Evolutionary conservation across 805 yeast species (phyloP).

Genomic region (Yamadazyma ubonensis): DNA sequence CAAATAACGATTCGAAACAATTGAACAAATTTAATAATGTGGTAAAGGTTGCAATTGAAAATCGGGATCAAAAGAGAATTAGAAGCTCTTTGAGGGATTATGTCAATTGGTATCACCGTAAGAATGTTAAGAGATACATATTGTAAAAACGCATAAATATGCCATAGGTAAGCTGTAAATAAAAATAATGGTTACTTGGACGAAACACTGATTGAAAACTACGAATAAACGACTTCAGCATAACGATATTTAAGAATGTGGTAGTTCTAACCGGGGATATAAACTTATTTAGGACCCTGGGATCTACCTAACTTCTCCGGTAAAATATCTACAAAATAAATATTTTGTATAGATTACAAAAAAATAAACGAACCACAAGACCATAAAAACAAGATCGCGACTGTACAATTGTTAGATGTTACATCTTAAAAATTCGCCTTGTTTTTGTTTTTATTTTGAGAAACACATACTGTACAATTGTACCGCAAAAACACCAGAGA

Average conservation of each 20-base stretch:
- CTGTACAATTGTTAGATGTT: no score
- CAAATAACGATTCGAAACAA: constrained; percentile 68
- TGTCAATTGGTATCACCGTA: constrained; percentile 77
- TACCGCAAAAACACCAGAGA: no score
- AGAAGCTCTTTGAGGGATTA: constrained; percentile 74
- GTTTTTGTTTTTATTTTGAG: no score
- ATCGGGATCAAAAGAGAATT: constrained; percentile 71
- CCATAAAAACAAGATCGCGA: no score
- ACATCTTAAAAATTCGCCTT: no score
- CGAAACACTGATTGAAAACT: background rate
- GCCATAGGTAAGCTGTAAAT: background rate
- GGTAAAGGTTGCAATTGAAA: constrained; percentile 57
- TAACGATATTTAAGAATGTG: background rate
- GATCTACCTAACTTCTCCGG: no score
- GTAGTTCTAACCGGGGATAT: no score
- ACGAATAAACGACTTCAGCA: background rate
- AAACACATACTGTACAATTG: no score
- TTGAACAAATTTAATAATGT: constrained; percentile 58
- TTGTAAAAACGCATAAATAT: background rate
- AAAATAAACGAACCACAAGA: no score
- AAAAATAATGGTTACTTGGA: background rate
- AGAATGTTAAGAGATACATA: constrained; percentile 39
- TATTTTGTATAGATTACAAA: no score
- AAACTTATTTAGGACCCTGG: no score
- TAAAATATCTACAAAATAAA: no score